Conservation (phyloP, 176 grass and related monocot genomes). For the Aegilops umbellulata region DNA sequence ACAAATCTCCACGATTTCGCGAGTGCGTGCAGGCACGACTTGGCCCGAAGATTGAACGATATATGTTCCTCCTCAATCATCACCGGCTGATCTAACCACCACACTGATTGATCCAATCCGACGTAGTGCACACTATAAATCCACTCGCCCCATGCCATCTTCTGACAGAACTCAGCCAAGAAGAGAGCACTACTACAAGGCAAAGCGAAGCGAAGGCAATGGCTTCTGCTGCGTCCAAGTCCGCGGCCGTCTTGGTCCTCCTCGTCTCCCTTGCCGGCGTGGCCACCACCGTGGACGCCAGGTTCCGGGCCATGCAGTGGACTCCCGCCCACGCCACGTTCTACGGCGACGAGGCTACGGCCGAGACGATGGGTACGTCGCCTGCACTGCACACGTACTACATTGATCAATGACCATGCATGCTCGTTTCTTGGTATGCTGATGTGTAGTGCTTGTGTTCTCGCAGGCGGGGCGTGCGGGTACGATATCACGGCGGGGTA, state of each 20-base stretch:
- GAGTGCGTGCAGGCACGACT: slow-evolving; percentile 35
- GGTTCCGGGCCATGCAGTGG: slow-evolving; percentile 56
- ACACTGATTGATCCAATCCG: not conserved
- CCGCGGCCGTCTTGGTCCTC: slow-evolving; percentile 17
- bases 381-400: not conserved
- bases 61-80: slow-evolving; percentile 15
- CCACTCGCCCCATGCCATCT: not conserved
- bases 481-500: slow-evolving; percentile 61
- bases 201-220: slow-evolving; percentile 12
- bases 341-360: slow-evolving; percentile 73
- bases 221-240: slow-evolving; percentile 20
- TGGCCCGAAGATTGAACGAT: not conserved
- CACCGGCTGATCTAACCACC: not conserved
- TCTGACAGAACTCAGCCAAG: slow-evolving; percentile 14
- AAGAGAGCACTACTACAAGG: not conserved
- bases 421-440: not conserved
- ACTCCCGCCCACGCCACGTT: slow-evolving; percentile 73
- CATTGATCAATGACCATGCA: not conserved
- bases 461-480: slow-evolving; percentile 73
- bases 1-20: slow-evolving; percentile 7
- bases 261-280: slow-evolving; percentile 19
- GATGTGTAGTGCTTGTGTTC: not conserved
- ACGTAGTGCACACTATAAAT: slow-evolving; percentile 20
- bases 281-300: slow-evolving; percentile 36
- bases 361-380: slow-evolving; percentile 60